Evolutionary conservation across 495 filamentous ascomycete genomes (phyloP), one percentile per base, ranked within the genome.

Genomic region (Venustampulla echinocandica): DNA sequence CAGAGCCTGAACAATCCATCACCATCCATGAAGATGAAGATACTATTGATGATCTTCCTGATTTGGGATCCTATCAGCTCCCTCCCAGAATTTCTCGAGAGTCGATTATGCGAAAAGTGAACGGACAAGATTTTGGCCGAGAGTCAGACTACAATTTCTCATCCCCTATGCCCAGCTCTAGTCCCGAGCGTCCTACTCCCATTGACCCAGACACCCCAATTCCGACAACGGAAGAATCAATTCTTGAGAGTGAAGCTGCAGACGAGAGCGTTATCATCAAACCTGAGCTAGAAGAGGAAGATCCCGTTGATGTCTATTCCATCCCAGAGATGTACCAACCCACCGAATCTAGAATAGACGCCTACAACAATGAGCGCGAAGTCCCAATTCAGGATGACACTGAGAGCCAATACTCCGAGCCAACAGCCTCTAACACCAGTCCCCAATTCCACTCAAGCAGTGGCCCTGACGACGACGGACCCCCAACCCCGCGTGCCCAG

Each of bases 31-130:
- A 63, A 47, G 64, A 66, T 50, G 68, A 73, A 19, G 75, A 78
- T 42, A 72, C 66, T 13, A 51, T 77, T 30, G 75, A 69, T 32
- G 76, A 77, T 46, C 59, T 76, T 20, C 71, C 72, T 1, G 62
- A 62, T 7, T 60, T 79, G 19, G 75, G 69, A 11, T 74, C 79
- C 24, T 81, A 80, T 46, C 72, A 82, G 42, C 63, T 81, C 0
- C 76, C 82, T 23, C 85, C 85, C 11, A 82, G 81, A 21, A 90
- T 95, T 57, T 96, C 92, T 25, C 76, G 92, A 17, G 92, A 96
- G 58, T 94, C 89, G 0, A 97, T 97, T 46, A 66, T 95, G 39
- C 79, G 87, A 13, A 88, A 88, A 46, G 81, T 97, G 18, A 88
- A 90, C 54, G 82, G 83, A 33, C 77, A 81, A 40, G 75, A 80